Evolutionary conservation across 352 stramenopile genomes (phyloP).

Genomic region (Globisporangium radiosum): DNA sequence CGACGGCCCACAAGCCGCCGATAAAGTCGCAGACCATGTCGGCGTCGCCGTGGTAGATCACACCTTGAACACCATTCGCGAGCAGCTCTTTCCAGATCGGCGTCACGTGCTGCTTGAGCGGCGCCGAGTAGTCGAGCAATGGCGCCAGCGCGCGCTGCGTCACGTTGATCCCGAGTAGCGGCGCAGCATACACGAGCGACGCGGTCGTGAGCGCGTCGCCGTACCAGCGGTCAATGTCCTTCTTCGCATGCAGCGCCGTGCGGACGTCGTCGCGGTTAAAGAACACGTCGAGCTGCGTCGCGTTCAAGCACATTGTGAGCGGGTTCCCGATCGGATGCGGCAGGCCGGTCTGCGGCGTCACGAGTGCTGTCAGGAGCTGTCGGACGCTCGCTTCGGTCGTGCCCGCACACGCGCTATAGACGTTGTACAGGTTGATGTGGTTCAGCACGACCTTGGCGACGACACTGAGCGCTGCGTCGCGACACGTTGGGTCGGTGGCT

Average conservation of each 20-base stretch:
- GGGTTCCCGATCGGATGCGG: conserved; percentile 68
- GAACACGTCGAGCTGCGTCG: conserved; percentile 52
- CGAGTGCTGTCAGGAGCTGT: conserved; percentile 32
- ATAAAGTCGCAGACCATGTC: conserved; percentile 70
- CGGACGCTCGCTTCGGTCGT: conserved; percentile 40
- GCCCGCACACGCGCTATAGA: conserved; percentile 50
- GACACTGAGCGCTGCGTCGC: conserved; percentile 19
- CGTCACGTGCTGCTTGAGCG: conserved; percentile 39
- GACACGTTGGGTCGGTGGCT: conserved; percentile 20
- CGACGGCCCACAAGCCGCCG: conserved; percentile 57
- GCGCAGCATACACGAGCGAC: conserved; percentile 24
- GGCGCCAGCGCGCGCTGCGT: conserved; percentile 23
- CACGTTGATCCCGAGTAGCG: conserved; percentile 29
- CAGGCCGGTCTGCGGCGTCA: conserved; percentile 30
- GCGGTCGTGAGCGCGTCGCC: conserved; percentile 38
- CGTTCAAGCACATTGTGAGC: conserved; percentile 61
- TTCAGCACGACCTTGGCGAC: conserved; percentile 28
- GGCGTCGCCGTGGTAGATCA: conserved; percentile 74
- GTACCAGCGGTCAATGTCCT: conserved; percentile 32
- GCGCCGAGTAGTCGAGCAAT: conserved; percentile 44
- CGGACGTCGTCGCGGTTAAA: conserved; percentile 65
- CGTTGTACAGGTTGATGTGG: conserved; percentile 63
- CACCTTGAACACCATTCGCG: conserved; percentile 30
- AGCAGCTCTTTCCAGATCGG: conserved; percentile 55
- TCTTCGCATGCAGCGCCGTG: conserved; percentile 70